Evolutionary conservation across 371 early-diverging fungal species (phyloP).

Genomic region (Mortierella sp.): DNA sequence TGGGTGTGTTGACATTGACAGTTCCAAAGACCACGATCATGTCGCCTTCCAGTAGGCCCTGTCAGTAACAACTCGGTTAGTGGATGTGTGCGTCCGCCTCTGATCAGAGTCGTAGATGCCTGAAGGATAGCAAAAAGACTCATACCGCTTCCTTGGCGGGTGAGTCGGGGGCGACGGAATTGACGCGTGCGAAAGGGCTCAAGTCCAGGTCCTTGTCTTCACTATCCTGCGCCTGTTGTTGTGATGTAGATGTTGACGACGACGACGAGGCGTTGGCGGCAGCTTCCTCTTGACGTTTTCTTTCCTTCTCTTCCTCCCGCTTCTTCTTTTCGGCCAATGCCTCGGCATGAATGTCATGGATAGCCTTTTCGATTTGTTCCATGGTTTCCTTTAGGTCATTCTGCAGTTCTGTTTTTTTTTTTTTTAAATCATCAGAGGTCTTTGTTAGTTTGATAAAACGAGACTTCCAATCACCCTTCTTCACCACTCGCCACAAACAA

Average conservation of each 20-base stretch:
- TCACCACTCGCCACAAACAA: not conserved
- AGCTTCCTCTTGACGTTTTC: slow-evolving; percentile 12
- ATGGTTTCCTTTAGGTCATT: slow-evolving; percentile 82
- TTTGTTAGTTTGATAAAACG: no score
- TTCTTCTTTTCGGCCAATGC: slow-evolving; percentile 25
- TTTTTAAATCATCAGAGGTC: not conserved
- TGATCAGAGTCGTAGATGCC: no score
- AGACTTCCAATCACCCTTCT: no score
- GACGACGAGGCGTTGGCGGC: slow-evolving; percentile 11
- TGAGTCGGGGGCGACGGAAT: slow-evolving; percentile 83
- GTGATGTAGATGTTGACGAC: slow-evolving; percentile 21
- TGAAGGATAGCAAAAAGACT: no score
- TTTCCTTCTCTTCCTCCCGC: slow-evolving; percentile 14
- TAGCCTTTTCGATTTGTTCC: slow-evolving; percentile 72
- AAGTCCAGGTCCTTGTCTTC: slow-evolving; percentile 1
- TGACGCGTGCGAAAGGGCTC: slow-evolving; percentile 81
- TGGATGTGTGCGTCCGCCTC: no score
- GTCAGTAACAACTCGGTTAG: not conserved
- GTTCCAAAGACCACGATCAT: slow-evolving; percentile 70
- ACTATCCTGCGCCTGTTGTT: not conserved
- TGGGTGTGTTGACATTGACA: slow-evolving; percentile 59
- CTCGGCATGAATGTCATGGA: slow-evolving; percentile 72
- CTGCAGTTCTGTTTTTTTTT: slow-evolving; percentile 47
- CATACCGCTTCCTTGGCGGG: slow-evolving; percentile 76
- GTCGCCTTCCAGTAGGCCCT: slow-evolving; percentile 74